Evolutionary conservation across 805 yeast genomes (phyloP), one percentile per base, ranked within the genome.

Genomic region (Groenewaldozyma salmanticensis): DNA sequence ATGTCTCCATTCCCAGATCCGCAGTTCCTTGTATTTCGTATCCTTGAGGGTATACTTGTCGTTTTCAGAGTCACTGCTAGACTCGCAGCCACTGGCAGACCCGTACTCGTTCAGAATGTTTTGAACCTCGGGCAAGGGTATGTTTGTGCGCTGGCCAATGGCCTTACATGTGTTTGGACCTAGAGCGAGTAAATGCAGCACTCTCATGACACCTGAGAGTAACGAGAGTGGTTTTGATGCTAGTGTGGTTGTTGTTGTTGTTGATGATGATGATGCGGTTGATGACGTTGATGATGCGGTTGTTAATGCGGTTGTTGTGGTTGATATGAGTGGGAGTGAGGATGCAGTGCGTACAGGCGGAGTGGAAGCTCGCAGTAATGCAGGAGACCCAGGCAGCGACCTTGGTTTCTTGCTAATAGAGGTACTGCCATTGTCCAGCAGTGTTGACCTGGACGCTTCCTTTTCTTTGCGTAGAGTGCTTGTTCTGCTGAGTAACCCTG

Each of bases 121-220:
- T 9, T 51, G 49, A 6, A 62, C 52, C 13, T 61, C 68, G 4
- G 45, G 41, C 5, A 44, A 37, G 17, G 52, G 40, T 19, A 58
- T 44, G 37, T 59, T 59, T 1, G 65, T 54, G 18, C 57, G 52
- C 24, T 48, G 46, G 5, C 58, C 44, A 9, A 73, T 48, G 1
- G 57, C 57, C 2, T 52, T 48, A 1, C 54, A 46, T 1, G 71
- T 52, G 15, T 59, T 54, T 2, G 78, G 76, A 1, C 75, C 78
- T 33, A 73, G 53, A 1, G 79, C 74, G 29, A 74, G 50, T 20
- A 68, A 53, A 46, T 70, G 70, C 18, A 71, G 50, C 31, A 73
- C 58, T 39, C 70, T 65, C 49, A 48, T 54, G n/a, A 53, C 42
- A 20, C 55, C 49, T 15, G 52, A 47, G 16, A 50, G 37, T 27